Conservation (phyloP, 2,329 filamentous ascomycete species). For the Grosmannia penicillata region DNA sequence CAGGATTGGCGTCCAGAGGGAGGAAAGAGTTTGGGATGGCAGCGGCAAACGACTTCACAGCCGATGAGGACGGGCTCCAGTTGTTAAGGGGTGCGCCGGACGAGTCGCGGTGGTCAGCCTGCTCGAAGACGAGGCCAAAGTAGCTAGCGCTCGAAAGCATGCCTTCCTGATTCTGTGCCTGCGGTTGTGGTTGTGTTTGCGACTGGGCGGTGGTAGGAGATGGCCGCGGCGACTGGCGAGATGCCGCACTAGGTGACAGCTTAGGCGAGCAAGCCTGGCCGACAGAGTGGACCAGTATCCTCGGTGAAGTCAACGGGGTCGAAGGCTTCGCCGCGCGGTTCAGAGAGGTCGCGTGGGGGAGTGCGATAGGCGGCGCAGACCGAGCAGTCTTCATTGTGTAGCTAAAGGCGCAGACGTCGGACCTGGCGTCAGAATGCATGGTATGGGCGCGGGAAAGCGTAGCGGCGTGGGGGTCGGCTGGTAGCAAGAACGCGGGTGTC, state of each 20-base stretch:
- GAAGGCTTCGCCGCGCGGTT: conserved; percentile 25
- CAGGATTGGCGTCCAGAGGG: conserved; percentile 59
- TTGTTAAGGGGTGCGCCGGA: conserved; percentile 50
- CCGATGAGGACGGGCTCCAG: conserved; percentile 60
- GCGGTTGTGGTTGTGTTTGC: too few species aligned
- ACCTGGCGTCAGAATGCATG: conserved; percentile 12
- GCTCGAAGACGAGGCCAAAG: conserved; percentile 61
- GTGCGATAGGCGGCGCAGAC: conserved; percentile 18
- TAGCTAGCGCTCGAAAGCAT: conserved; percentile 65
- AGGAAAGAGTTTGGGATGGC: conserved; percentile 50
- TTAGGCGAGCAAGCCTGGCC: conserved; percentile 39
- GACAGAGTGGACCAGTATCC: conserved; percentile 32
- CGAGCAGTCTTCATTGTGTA: conserved; percentile 32
- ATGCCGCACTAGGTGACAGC: conserved; percentile 24
- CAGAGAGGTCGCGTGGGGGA: conserved; percentile 23
- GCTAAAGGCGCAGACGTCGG: conserved; percentile 21
- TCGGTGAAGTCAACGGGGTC: conserved; percentile 38
- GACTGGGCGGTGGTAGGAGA: neutral
- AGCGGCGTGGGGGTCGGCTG: too few species aligned
- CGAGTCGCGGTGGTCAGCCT: conserved; percentile 47
- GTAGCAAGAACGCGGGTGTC: too few species aligned
- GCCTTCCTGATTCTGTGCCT: conserved; percentile 20
- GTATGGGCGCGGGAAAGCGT: too few species aligned
- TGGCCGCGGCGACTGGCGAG: conserved; percentile 6
- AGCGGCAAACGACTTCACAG: conserved; percentile 54